Evolutionary conservation across 805 yeast species (phyloP).

Genomic region (Wickerhamomyces rabaulensis): DNA sequence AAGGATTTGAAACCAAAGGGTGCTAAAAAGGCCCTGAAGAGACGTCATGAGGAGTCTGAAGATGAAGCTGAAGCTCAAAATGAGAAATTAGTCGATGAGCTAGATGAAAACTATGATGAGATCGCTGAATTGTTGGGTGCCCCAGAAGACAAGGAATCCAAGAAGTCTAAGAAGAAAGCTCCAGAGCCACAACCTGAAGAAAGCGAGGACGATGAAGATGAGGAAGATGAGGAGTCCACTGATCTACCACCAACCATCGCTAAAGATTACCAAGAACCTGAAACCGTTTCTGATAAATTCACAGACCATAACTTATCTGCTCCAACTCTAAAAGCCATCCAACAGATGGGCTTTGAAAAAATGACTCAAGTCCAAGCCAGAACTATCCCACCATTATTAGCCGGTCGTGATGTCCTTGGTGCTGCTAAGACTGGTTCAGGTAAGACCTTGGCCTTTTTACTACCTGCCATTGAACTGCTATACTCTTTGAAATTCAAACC

Average conservation of each 20-base stretch:
- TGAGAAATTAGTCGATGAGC: slow-evolving; percentile 44
- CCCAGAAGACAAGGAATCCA: slow-evolving; percentile 24
- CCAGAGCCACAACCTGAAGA: slow-evolving; percentile 14
- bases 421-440: slow-evolving; percentile 99
- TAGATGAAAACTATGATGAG: slow-evolving; percentile 54
- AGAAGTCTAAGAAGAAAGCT: slow-evolving; percentile 18
- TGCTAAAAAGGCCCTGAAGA: slow-evolving; percentile 21
- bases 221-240: slow-evolving; percentile 16
- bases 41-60: slow-evolving; percentile 26
- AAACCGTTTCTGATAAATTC: slow-evolving; percentile 27
- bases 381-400: slow-evolving; percentile 93
- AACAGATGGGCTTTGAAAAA: slow-evolving; percentile 81
- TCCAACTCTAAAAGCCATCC: slow-evolving; percentile 77
- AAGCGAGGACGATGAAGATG: slow-evolving; percentile 17
- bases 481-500: slow-evolving; percentile 92
- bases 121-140: slow-evolving; percentile 50
- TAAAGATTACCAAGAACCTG: slow-evolving; percentile 10
- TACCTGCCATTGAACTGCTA: slow-evolving; percentile 92
- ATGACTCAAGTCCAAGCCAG: slow-evolving; percentile 96
- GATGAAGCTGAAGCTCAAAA: slow-evolving; percentile 29
- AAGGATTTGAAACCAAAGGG: slow-evolving; percentile 4
- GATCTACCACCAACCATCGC: background rate
- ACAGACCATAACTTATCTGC: slow-evolving; percentile 63
- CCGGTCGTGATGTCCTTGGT: slow-evolving; percentile 96
- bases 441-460: slow-evolving; percentile 89